Evolutionary conservation across 106 monocot species (phyloP).

Genomic region (Apostasia shenzhenica): DNA sequence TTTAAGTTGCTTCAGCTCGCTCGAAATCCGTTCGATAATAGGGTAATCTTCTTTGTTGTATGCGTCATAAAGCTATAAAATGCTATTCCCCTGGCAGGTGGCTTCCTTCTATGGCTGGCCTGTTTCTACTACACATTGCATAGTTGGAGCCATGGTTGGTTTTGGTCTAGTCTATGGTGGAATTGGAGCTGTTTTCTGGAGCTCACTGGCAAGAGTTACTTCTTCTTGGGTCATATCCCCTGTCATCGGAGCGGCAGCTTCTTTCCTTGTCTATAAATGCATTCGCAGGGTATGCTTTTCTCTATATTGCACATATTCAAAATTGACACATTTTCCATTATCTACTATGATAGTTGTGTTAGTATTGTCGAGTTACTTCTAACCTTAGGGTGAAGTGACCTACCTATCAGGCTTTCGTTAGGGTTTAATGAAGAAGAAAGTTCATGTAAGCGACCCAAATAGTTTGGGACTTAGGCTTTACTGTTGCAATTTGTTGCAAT

Average conservation of each 20-base stretch:
- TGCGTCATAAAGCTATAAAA: not conserved
- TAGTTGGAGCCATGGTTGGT: conserved; percentile 97
- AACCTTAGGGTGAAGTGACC: too few species aligned
- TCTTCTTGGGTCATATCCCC: conserved; percentile 99
- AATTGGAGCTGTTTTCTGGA: conserved; percentile 84
- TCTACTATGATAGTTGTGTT: too few species aligned
- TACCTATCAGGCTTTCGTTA: too few species aligned
- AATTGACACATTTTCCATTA: too few species aligned
- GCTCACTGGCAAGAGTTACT: conserved; percentile 73
- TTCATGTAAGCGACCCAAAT: too few species aligned
- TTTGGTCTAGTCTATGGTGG: conserved; percentile 92
- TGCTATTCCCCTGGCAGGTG: conserved; percentile 36
- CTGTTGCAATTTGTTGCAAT: too few species aligned
- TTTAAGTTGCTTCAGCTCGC: too few species aligned
- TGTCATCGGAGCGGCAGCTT: conserved; percentile 81
- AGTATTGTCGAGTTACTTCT: too few species aligned
- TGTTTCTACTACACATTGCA: conserved; percentile 97
- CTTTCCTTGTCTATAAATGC: conserved; percentile 92
- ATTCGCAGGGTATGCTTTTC: conserved; percentile 64
- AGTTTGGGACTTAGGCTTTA: too few species aligned
- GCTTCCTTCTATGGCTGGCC: conserved; percentile 98
- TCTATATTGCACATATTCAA: not conserved
- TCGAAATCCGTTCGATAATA: not conserved
- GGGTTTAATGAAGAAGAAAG: too few species aligned
- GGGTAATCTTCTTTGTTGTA: too few species aligned